phyloP scores from a whole-genome alignment of 2,329 filamentous ascomycete species.

The Rhynchosporium agropyri region DNA sequence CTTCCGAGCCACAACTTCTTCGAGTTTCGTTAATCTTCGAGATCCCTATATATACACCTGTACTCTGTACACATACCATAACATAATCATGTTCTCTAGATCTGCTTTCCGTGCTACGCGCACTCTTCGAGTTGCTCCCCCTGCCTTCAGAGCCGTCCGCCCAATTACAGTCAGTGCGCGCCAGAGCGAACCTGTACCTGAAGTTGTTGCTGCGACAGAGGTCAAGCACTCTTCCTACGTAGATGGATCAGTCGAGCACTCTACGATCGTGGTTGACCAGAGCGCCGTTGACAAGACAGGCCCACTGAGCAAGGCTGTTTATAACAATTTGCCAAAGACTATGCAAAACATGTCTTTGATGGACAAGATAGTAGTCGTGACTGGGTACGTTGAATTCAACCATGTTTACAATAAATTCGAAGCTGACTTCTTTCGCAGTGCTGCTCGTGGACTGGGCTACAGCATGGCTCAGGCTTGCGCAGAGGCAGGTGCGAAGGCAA shows the following conservation, averaged over 20 bases:
- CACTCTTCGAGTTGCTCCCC: constrained; percentile 19
- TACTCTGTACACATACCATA: constrained; percentile 10
- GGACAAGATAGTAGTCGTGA: constrained; percentile 72
- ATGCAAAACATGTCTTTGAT: constrained; percentile 70
- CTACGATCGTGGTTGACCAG: constrained; percentile 38
- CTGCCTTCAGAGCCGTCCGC: constrained; percentile 29
- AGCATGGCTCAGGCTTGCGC: constrained; percentile 78
- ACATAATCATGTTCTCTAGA: constrained; percentile 34
- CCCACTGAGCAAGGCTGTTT: constrained; percentile 57
- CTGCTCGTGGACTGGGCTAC: constrained; percentile 76
- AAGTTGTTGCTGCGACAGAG: constrained; percentile 39
- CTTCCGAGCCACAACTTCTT: constrained; percentile 12
- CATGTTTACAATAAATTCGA: not conserved
- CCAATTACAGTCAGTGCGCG: constrained; percentile 34
- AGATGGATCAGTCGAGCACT: constrained; percentile 30
- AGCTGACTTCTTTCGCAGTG: constrained; percentile 48
- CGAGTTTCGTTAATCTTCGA: not conserved
- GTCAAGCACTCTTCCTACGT: constrained; percentile 34
- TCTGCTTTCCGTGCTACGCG: constrained; percentile 29
- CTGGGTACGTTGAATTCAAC: constrained; percentile 57
- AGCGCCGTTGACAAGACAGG: constrained; percentile 31
- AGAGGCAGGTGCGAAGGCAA: constrained; percentile 73
- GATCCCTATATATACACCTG: constrained; percentile 13
- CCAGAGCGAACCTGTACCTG: constrained; percentile 31
- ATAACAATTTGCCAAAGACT: constrained; percentile 61